Evolutionary conservation across 2,329 filamentous ascomycete genomes (phyloP), one percentile per base, ranked within the genome.

Genomic region (Blastomyces silverae): DNA sequence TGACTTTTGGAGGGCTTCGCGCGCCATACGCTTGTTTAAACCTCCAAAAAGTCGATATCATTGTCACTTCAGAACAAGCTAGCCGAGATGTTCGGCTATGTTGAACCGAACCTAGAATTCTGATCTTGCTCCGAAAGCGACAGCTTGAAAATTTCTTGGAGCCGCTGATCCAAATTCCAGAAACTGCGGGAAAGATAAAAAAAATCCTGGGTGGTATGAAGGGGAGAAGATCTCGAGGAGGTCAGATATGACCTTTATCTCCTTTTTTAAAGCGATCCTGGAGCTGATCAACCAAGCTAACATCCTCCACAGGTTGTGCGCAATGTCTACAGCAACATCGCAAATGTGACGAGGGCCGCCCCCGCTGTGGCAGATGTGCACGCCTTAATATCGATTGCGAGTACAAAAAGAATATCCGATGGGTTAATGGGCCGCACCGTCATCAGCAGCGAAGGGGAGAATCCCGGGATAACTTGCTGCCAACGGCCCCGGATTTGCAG

Each of bases 241-340:
- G 60, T 62, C 34, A 62, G 42, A 62, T 60, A 60, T 60, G 25
- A 52, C 42, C 22, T 28, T 44, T 28, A 10, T 50, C 15, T 10
- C 7, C 4, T 39, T 17, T 34, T 34, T 34, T 28, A 52, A 5
- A 20, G 17, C 10, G 13, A 8, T 10, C 15, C 37, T 37, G 13
- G 25, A 20, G 17, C 20, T 50, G n/a, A 28, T 31, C 25, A 31
- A 31, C 15, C 6, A 28, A 52, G 37, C 28, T 37, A 42, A 52
- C 60, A 37, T 17, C 48, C 52, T 17, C 0, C 8, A 34, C 44
- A 62, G 60, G 60, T n/a, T 62, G 60, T 37, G 28, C 31, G 5
- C 48, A 34, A 62, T 62, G 60, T 28, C 44, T 62, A 52, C 44
- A 62, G 37, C 60, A 62, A 31, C 60, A 62, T 39, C 60, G 46